phyloP scores from a whole-genome alignment of 164 flowering plant species.

The Magnolia officinalis region DNA sequence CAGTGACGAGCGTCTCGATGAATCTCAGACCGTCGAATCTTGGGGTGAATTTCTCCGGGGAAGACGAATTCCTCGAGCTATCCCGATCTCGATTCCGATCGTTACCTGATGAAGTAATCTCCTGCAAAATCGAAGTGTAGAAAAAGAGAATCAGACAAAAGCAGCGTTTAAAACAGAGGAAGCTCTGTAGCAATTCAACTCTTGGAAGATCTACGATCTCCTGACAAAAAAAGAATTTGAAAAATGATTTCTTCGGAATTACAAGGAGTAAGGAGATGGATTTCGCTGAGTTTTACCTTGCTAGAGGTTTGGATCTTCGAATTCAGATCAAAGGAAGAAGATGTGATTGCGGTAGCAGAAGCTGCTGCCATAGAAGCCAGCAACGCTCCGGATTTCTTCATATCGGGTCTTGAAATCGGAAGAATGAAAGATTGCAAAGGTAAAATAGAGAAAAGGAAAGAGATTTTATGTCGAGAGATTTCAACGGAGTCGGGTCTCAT shows the following conservation, averaged over 20 bases:
- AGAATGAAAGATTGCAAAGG: not conserved
- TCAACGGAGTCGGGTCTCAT: not conserved
- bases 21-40: constrained; percentile 45
- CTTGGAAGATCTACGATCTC: not conserved
- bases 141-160: not conserved
- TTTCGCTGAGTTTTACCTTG: not conserved
- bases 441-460: not conserved
- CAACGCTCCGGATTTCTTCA: constrained; percentile 22
- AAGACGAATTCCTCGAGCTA: not conserved
- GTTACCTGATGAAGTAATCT: not conserved
- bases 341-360: constrained; percentile 8
- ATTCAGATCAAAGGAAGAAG: constrained; percentile 6
- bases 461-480: not conserved
- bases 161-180: not conserved
- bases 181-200: not conserved
- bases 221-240: too few relatives aligned
- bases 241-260: not conserved
- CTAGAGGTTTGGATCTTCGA: constrained; percentile 8
- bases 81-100: constrained; percentile 5
- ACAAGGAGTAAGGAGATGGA: not conserved
- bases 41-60: constrained; percentile 29
- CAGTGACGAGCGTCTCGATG: constrained; percentile 46
- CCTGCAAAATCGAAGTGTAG: constrained; percentile 1
- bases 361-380: constrained; percentile 26
- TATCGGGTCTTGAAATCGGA: not conserved